These are phyloP conservation scores for Pythium sukuiense DNA, from an alignment of 352 stramenopile genomes.

Conservation along the genomic window DNA sequence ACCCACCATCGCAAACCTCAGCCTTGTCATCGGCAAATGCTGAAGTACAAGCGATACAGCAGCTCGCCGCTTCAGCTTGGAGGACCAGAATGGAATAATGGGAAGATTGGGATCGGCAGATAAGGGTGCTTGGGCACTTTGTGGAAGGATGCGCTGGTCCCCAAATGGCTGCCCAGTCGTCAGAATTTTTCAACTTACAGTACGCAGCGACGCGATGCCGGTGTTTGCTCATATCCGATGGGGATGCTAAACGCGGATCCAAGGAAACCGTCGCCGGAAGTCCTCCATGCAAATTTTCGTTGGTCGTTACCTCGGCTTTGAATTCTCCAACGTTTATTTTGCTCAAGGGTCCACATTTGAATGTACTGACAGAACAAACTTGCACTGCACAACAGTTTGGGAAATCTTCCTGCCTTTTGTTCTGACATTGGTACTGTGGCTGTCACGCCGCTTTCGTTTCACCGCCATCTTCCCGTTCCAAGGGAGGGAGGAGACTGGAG, in stretches of 20 bases:
- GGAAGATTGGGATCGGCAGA: background rate
- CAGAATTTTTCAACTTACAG: background rate
- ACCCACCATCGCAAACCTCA: background rate
- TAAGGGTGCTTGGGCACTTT: background rate
- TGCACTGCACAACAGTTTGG: background rate
- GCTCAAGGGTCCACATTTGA: too few relatives aligned
- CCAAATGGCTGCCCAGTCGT: background rate
- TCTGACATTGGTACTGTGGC: too few relatives aligned
- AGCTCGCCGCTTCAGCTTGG: background rate
- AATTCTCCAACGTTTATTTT: background rate
- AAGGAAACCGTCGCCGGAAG: background rate
- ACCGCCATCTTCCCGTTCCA: background rate
- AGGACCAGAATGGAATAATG: background rate
- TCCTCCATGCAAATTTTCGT: constrained; percentile 1
- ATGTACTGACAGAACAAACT: background rate
- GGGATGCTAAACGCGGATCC: background rate
- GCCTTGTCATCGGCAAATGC: too few relatives aligned
- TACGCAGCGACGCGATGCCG: background rate
- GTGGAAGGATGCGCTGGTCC: background rate
- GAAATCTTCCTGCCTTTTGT: background rate
- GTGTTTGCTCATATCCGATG: background rate
- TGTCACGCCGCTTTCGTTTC: background rate
- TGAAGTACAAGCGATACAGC: too few relatives aligned
- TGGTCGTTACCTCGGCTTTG: background rate
- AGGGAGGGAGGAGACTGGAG: background rate